Base-by-base conservation (phyloP, 768 basidiomycete species). In the Cystobasidium onofrii region DNA sequence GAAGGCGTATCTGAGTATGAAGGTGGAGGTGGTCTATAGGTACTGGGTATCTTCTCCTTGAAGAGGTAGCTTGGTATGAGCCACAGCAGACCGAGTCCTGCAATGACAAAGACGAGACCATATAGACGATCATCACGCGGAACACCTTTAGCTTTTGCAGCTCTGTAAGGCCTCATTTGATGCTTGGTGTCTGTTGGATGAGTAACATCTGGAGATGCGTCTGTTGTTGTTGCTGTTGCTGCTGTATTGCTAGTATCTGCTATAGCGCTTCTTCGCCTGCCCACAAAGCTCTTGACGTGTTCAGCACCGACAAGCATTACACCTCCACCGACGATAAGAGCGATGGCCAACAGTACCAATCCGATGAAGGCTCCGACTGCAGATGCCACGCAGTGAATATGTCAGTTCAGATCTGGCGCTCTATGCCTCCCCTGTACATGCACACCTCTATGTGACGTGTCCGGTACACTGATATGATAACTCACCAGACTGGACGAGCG, bases 31-130 rank as follows among this genome's bases (percentile, higher is more conserved):
- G 10, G 63, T n/a, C n/a, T n/a, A 44, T 39, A 43, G 2, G 31
- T 15, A 3, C 10, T 43, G 15, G 31, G 33, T 13, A 12, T 6
- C 29, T 18, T 31, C 12, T 18, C 29, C 9, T 20, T 36, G 27
- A 61, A 39, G 7, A 71, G 23, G 34, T 71, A 71, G 23, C 46
- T 23, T 27, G 69, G 69, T 13, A 71, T 60, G 54, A 71, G 6
- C 25, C 36, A 71, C 33, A 71, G 69, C 34, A 71, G 69, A 6
- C 10, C 12, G 6, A 71, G 34, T 13, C 69, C 69, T 20, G 69
- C 69, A 27, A 71, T 29, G 55, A 71, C 54, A 34, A 60, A 55
- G 54, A 71, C 25, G 55, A 71, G 69, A 34, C 69, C 69, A 15
- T 46, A 71, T 31, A 71, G 36, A 34, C 55, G 52, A 52, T 71